A percentile compares a stretch with the other conserved stretches of the same genome.
Conservation (phyloP, 2,329 filamentous ascomycete species). For the Aspergillus bombycis region DNA sequence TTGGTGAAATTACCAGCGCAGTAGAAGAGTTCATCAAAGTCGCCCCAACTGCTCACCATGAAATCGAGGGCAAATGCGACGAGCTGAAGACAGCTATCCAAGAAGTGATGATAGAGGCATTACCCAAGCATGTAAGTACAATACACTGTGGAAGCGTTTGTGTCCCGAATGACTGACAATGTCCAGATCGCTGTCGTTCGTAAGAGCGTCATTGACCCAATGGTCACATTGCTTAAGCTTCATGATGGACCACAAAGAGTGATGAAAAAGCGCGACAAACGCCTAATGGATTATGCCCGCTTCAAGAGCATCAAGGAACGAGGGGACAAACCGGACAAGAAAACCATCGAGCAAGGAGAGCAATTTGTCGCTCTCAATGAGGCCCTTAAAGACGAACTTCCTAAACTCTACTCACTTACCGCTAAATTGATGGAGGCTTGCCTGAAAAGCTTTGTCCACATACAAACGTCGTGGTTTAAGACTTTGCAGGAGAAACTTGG, state of each 20-base stretch:
- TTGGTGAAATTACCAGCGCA: constrained; percentile 76
- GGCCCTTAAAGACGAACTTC: constrained; percentile 88
- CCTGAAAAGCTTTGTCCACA: constrained; percentile 78
- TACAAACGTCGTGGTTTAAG: constrained; percentile 81
- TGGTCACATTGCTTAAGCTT: constrained; percentile 74
- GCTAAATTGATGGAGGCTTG: constrained; percentile 83
- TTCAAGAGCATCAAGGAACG: constrained; percentile 75
- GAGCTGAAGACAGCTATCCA: constrained; percentile 85
- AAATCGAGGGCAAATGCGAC: constrained; percentile 92
- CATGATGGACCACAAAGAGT: constrained; percentile 83
- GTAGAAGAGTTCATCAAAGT: constrained; percentile 80
- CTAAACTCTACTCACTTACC: constrained; percentile 78
- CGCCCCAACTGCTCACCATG: constrained; percentile 71
- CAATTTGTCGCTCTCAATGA: constrained; percentile 92
- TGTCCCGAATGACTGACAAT: constrained; percentile 7
- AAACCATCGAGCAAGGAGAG: constrained; percentile 79
- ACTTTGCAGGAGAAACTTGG: constrained; percentile 84
- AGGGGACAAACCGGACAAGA: constrained; percentile 85
- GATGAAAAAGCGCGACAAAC: constrained; percentile 93
- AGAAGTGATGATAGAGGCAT: constrained; percentile 78
- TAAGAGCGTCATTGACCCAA: constrained; percentile 82
- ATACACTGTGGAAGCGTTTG: background rate
- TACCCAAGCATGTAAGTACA: constrained; percentile 75
- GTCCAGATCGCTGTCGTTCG: constrained; percentile 65
- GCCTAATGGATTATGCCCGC: constrained; percentile 85